These are phyloP conservation scores for Phanerochaete sordida DNA, from an alignment of 768 basidiomycete species.

Conservation along the genomic window DNA sequence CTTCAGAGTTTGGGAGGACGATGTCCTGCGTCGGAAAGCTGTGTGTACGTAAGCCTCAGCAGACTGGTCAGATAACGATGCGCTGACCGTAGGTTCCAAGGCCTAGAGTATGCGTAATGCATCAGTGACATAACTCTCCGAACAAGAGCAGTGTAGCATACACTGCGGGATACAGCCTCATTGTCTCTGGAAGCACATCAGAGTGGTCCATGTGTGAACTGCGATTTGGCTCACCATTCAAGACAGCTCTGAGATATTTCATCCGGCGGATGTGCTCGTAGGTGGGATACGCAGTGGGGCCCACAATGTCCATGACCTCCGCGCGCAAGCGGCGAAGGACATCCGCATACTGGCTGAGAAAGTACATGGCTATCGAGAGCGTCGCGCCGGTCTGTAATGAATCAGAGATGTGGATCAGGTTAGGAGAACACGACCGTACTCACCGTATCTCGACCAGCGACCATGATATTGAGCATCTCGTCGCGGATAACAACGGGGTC, in stretches of 20 bases:
- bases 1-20: too few relatives aligned
- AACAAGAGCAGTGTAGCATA: too few relatives aligned
- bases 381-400: conserved; percentile 37
- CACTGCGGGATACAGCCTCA: too few relatives aligned
- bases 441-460: conserved; percentile 55
- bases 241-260: conserved; percentile 54
- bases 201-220: too few relatives aligned
- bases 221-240: conserved; percentile 50
- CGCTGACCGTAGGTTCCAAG: too few relatives aligned
- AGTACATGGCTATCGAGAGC: conserved; percentile 52
- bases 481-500: conserved; percentile 43
- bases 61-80: too few relatives aligned
- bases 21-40: too few relatives aligned
- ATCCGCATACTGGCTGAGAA: conserved; percentile 48
- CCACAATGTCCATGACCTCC: conserved; percentile 48
- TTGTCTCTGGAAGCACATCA: too few relatives aligned
- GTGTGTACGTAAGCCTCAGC: too few relatives aligned
- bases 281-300: conserved; percentile 42
- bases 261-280: conserved; percentile 53
- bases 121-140: too few relatives aligned
- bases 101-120: too few relatives aligned
- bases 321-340: conserved; percentile 42
- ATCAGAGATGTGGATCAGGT: neutral
- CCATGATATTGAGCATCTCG: conserved; percentile 47
- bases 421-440: neutral